Percentiles rank a stretch among this genome's conserved stretches.
Conservation (phyloP, 2,329 filamentous ascomycete species). For the Ilyonectria mors-panacis region DNA sequence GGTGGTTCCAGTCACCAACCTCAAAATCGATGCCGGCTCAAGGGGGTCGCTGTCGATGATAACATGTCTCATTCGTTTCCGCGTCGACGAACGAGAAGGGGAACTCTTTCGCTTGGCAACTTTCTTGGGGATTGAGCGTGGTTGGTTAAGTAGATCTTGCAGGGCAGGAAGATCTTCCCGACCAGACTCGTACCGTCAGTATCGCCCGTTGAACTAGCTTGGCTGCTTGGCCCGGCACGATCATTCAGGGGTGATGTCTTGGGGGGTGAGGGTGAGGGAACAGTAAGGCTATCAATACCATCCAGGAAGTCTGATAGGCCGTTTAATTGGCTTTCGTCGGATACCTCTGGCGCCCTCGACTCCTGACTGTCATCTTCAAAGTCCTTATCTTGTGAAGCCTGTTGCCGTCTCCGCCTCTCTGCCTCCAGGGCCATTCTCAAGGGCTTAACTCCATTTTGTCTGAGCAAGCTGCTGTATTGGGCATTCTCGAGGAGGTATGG, state of each 20-base stretch:
- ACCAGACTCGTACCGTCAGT: constrained; percentile 56
- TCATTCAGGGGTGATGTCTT: constrained; percentile 48
- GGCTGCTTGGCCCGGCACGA: constrained; percentile 51
- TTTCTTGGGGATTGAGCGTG: constrained; percentile 31
- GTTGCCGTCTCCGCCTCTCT: constrained; percentile 51
- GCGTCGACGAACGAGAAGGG: constrained; percentile 45
- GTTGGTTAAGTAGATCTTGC: constrained; percentile 51
- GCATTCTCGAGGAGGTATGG: constrained; percentile 71
- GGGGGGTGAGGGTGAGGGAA: constrained; percentile 50
- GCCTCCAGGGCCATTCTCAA: constrained; percentile 58
- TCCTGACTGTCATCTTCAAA: constrained; percentile 68
- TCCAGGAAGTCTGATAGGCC: constrained; percentile 36
- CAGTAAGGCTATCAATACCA: constrained; percentile 38
- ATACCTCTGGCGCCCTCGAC: constrained; percentile 49
- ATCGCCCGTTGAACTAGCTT: constrained; percentile 52
- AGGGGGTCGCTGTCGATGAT: constrained; percentile 52
- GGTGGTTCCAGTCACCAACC: constrained; percentile 20
- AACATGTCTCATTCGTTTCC: constrained; percentile 51
- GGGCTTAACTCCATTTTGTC: constrained; percentile 69
- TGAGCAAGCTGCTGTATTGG: constrained; percentile 67
- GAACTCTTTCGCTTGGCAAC: constrained; percentile 43
- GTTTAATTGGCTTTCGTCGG: constrained; percentile 55
- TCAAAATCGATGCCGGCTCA: constrained; percentile 44
- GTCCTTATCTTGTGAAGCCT: constrained; percentile 66
- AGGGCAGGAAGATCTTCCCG: constrained; percentile 58